These are phyloP conservation scores for Candida rishiriensis DNA, from an alignment of 805 yeast genomes.

Conservation along the genomic window DNA sequence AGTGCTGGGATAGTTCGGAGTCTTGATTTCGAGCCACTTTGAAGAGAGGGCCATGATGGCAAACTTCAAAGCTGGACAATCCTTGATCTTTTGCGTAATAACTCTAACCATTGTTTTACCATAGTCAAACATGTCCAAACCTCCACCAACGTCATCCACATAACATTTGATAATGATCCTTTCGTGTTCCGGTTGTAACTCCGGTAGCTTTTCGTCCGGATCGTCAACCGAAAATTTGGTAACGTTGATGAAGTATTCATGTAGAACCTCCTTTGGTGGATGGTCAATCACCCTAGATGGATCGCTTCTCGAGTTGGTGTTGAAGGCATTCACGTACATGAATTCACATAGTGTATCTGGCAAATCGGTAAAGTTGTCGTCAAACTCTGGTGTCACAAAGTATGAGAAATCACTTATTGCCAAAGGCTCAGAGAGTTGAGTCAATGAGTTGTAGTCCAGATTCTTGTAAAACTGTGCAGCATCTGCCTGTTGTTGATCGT, in stretches of 20 bases:
- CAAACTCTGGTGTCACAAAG: conserved; percentile 2
- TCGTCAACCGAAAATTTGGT: conserved; percentile 13
- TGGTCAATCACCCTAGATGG: conserved; percentile 6
- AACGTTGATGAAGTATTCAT: conserved; percentile 19
- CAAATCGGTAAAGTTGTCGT: conserved; percentile 21
- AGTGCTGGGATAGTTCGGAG: conserved; percentile 13
- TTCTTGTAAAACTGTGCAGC: not conserved
- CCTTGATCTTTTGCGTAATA: conserved; percentile 15
- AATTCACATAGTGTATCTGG: conserved; percentile 34
- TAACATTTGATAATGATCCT: conserved; percentile 28
- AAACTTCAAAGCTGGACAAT: conserved; percentile 13
- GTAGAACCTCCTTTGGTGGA: conserved; percentile 17
- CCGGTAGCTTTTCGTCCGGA: conserved; percentile 9
- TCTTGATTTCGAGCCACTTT: conserved; percentile 13
- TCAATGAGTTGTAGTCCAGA: conserved; percentile 8
- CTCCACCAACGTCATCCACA: conserved; percentile 35
- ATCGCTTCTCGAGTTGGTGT: conserved; percentile 8
- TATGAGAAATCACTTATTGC: conserved; percentile 11
- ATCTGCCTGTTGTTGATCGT: no score
- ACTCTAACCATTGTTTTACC: conserved; percentile 13
- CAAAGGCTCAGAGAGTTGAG: conserved; percentile 13
- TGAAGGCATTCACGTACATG: conserved; percentile 34
- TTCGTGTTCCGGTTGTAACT: conserved; percentile 22
- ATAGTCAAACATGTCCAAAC: conserved; percentile 35
- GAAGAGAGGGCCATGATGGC: conserved; percentile 23